A percentile compares a stretch with the other conserved stretches of the same genome.
phyloP scores from a whole-genome alignment of 108 stramenopile species.

The Nannochloropsis gaditana region DNA sequence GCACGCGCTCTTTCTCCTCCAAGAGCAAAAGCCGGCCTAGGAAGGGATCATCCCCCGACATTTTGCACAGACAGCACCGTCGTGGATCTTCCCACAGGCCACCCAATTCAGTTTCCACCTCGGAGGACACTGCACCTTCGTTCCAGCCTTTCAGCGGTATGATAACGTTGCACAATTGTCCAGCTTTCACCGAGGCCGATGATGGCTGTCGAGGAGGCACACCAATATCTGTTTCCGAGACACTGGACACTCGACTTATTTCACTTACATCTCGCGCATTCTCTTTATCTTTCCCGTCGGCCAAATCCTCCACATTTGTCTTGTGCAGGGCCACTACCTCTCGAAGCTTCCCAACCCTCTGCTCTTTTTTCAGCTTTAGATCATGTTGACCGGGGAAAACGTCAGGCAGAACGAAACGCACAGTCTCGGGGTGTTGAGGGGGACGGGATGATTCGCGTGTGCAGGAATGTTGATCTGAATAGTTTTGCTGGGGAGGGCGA shows the following conservation, averaged over 20 bases:
- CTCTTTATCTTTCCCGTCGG: background rate
- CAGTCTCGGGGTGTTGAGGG: slow-evolving; percentile 1
- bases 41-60: background rate
- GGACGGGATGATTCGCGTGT: background rate
- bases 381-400: background rate
- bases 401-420: slow-evolving; percentile 10
- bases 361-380: background rate
- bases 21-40: slow-evolving; percentile 8
- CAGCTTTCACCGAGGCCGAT: background rate
- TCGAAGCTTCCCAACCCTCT: background rate
- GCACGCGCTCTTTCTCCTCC: background rate
- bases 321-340: background rate
- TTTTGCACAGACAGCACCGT: background rate
- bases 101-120: background rate
- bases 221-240: background rate
- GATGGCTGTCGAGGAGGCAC: background rate
- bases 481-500: background rate
- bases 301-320: background rate
- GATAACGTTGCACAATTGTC: no score
- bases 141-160: background rate
- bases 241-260: background rate
- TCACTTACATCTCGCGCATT: background rate
- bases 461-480: background rate
- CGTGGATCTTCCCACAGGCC: background rate
- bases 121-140: background rate